Conservation (phyloP, 345 rosid genomes). For the Euphorbia pulcherrima region DNA sequence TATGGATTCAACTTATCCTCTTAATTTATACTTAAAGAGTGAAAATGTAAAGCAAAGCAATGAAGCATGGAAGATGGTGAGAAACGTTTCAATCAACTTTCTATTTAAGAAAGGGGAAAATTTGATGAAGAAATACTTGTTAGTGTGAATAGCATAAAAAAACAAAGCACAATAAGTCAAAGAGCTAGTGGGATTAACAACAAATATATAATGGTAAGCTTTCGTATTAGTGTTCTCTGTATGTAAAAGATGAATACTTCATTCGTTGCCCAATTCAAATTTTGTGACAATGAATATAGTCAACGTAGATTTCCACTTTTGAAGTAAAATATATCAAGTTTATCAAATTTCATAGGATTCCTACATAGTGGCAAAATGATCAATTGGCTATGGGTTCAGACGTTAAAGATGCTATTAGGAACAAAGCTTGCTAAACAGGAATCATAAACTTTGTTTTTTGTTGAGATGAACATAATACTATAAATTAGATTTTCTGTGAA, state of each 20-base stretch:
- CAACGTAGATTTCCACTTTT: background rate
- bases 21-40: background rate
- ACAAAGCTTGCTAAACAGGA: background rate
- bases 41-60: conserved; percentile 43
- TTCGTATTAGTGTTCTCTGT: background rate
- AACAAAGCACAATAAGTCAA: conserved; percentile 49
- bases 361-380: background rate
- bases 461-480: background rate
- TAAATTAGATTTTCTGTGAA: background rate
- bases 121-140: conserved; percentile 94
- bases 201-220: conserved; percentile 83
- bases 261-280: too few relatives aligned
- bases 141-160: conserved; percentile 73
- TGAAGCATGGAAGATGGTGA: conserved; percentile 75
- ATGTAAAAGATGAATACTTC: too few relatives aligned
- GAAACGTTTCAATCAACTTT: conserved; percentile 81
- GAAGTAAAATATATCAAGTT: background rate
- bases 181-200: conserved; percentile 69
- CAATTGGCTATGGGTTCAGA: background rate
- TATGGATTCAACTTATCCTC: background rate
- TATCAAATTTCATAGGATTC: too few relatives aligned
- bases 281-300: too few relatives aligned
- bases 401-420: background rate
- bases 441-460: background rate
- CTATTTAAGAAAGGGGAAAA: conserved; percentile 94